Evolutionary conservation across 805 yeast species (phyloP), one percentile per base, ranked within the genome.

Genomic region (Danielozyma ontarioensis): DNA sequence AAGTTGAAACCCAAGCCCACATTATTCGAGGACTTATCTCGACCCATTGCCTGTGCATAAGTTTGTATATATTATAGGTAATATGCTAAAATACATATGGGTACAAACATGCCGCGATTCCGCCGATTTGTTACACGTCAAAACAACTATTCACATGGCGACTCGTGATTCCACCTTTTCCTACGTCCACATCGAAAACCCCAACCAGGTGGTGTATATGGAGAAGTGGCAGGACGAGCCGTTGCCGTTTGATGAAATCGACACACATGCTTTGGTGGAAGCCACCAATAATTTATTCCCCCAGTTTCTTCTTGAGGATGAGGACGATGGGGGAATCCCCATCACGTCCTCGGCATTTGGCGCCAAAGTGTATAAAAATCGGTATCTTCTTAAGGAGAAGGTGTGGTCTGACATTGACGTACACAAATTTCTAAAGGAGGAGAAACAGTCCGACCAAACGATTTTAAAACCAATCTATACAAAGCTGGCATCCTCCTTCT

Each of bases 21-120:
- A 4, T 46, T 73, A 42, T 74, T 74, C 47, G 80, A 74, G 42
- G 57, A 51, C 32, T 44, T 70, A 33, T 68, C 71, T 41, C 46
- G 30, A 21, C 35, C 31, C n/a, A 13, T 25, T 10, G 44, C 36
- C 13, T 27, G 40, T 25, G 43, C 39, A 16, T 37, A 33, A 35
- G n/a, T 32, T 27, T 37, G 39, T 37, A 37, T 37, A 37, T 37
- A 40, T 32, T 31, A 21, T 13, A 23, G n/a, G n/a, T n/a, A n/a
- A n/a, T n/a, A n/a, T n/a, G n/a, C n/a, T n/a, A n/a, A n/a, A n/a
- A n/a, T n/a, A n/a, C n/a, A n/a, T n/a, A n/a, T n/a, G n/a, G n/a
- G n/a, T n/a, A n/a, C n/a, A n/a, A n/a, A n/a, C n/a, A n/a, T n/a
- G n/a, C n/a, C n/a, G n/a, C n/a, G n/a, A n/a, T n/a, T n/a, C n/a